Conservation (phyloP, 257 asterid species). For the Solanum boliviense region DNA sequence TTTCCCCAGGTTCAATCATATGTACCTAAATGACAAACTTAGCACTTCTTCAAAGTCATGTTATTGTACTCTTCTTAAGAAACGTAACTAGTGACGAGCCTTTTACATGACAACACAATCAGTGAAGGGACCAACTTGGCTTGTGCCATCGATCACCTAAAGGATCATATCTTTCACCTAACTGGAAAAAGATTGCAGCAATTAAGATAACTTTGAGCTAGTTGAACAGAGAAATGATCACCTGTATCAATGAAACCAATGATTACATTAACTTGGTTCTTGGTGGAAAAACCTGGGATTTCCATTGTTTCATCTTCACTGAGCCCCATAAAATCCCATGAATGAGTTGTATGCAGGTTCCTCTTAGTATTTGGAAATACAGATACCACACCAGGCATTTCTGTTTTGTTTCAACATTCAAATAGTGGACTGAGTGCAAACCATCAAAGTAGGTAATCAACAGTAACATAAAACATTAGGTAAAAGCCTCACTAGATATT, state of each 20-base stretch:
- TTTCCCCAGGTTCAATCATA: neutral
- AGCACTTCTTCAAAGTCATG: neutral
- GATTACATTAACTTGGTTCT: slow-evolving; percentile 81
- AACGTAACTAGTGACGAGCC: neutral
- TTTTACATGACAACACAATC: neutral
- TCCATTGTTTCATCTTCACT: slow-evolving; percentile 74
- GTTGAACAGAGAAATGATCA: slow-evolving; percentile 6
- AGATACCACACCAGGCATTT: slow-evolving; percentile 88
- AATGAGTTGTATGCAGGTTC: slow-evolving; percentile 87
- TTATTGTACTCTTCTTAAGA: neutral
- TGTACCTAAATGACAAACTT: neutral
- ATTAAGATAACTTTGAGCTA: neutral
- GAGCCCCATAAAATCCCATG: slow-evolving; percentile 99
- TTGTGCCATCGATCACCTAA: neutral
- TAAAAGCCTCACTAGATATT: slow-evolving; percentile 44
- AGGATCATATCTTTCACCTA: neutral
- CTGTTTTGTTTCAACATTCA: slow-evolving; percentile 30
- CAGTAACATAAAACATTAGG: neutral
- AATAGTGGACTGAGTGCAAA: neutral
- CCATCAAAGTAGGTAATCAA: neutral
- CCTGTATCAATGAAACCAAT: slow-evolving; percentile 96
- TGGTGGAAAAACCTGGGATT: slow-evolving; percentile 85
- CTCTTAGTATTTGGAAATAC: slow-evolving; percentile 80
- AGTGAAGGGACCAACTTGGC: neutral
- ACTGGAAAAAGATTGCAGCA: neutral